Evolutionary conservation across 192 early-diverging fungal genomes (phyloP).

Genomic region (Coemansia sp.): DNA sequence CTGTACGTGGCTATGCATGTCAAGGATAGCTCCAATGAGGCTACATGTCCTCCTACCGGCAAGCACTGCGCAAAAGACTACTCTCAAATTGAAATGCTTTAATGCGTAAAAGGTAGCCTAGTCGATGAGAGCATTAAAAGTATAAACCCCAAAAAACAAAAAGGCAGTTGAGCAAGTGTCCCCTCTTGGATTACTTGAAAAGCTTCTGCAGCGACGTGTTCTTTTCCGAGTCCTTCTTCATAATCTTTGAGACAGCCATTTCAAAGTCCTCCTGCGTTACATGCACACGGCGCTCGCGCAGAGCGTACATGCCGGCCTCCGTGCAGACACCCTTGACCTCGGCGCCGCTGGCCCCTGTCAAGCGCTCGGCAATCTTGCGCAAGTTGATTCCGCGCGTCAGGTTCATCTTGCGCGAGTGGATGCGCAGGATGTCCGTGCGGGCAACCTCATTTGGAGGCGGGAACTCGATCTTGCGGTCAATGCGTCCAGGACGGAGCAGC

Average conservation of each 20-base stretch:
- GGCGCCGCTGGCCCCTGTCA: constrained; percentile 81
- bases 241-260: constrained; percentile 97
- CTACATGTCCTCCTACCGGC: neutral
- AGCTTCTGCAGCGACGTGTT: constrained; percentile 96
- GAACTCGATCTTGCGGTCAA: constrained; percentile 89
- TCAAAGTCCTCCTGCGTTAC: constrained; percentile 99
- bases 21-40: constrained; percentile 12
- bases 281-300: constrained; percentile 94
- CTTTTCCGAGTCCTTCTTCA: constrained; percentile 97
- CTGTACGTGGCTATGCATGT: constrained; percentile 42
- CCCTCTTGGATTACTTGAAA: constrained; percentile 73
- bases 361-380: constrained; percentile 83
- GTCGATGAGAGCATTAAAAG: neutral
- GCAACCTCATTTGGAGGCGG: constrained; percentile 83
- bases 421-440: constrained; percentile 83
- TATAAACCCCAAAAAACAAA: neutral
- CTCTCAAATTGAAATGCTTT: neutral
- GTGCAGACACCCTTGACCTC: constrained; percentile 88
- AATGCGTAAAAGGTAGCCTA: neutral
- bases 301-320: constrained; percentile 86
- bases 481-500: constrained; percentile 81
- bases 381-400: constrained; percentile 85
- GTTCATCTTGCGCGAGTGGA: constrained; percentile 90
- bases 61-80: neutral
- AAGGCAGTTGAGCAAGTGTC: neutral